Evolutionary conservation across 2,329 filamentous ascomycete species (phyloP), one percentile per base, ranked within the genome.

Genomic region (Chalaropsis thielavioides): DNA sequence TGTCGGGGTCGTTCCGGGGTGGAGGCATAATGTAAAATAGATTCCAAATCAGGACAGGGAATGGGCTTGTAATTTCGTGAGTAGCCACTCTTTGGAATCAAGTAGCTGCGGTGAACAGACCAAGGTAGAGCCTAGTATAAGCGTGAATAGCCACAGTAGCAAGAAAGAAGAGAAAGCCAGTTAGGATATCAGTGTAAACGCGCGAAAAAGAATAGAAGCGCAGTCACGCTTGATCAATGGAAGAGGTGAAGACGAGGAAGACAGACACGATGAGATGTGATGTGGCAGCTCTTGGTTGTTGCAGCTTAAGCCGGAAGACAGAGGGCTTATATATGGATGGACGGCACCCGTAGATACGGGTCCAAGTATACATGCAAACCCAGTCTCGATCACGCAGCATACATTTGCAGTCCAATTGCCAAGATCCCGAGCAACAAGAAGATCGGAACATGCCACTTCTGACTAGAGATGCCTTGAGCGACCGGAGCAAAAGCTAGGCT

Each of bases 1-100:
- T 67, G 63, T 15, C 68, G 44, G 27, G 35, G 41, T 43, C n/a
- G 22, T 49, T 62, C 17, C 41, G 40, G 22, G 60, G 19, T 31
- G 22, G 22, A 31, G 60, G 60, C 60, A 62, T 62, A 41, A n/a
- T 46, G 51, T 27, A 58, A 17, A n/a, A 17, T 13, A 17, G 27
- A 58, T 58, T 58, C 51, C 51, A 58, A 58, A 38, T 58, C 51
- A 58, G 27, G 31, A 19, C 27, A 58, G 51, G 5, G 17, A 31
- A 35, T n/a, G 27, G 4, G 51, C 24, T 58, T 17, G 51, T 58
- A 58, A 17, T n/a, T 35, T 31, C 15, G 7, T 58, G 24, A 22
- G 7, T 7, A 35, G 27, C 13, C 24, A 38, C 17, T 17, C 17
- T 58, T n/a, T 35, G 27, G 27, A 1, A 56, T 56, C 35, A 38